phyloP scores from a whole-genome alignment of 495 filamentous ascomycete species.

The Paragyromitra xinjiangensis region DNA sequence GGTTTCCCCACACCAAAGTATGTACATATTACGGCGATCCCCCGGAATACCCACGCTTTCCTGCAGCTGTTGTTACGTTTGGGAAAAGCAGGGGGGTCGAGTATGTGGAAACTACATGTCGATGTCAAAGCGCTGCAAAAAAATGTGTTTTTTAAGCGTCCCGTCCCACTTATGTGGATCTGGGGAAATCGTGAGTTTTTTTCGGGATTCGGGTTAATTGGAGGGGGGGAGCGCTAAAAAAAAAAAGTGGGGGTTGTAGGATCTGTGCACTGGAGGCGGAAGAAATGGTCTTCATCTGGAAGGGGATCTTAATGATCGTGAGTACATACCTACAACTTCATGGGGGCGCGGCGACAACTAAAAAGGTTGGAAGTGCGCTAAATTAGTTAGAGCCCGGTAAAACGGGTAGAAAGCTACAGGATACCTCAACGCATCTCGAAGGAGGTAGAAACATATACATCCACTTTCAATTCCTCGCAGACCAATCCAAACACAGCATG shows the following conservation, averaged over 20 bases:
- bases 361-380: conserved; percentile 8
- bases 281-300: conserved; percentile 19
- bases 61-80: conserved; percentile 36
- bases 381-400: conserved; percentile 40
- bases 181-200: conserved; percentile 25
- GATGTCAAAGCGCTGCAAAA: conserved; percentile 23
- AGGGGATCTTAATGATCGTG: conserved; percentile 9
- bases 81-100: conserved; percentile 29
- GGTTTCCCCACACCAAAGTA: conserved; percentile 35
- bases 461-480: background rate
- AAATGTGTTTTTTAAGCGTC: background rate
- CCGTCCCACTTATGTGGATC: conserved; percentile 29
- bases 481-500: conserved; percentile 16
- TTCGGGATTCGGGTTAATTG: conserved; percentile 35
- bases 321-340: conserved; percentile 24
- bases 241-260: conserved; percentile 21
- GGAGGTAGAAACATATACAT: conserved; percentile 29
- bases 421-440: conserved; percentile 28
- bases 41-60: conserved; percentile 30
- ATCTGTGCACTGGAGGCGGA: conserved; percentile 2
- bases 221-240: background rate
- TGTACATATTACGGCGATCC: conserved; percentile 31
- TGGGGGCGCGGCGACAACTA: conserved; percentile 8
- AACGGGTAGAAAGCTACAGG: conserved; percentile 16
- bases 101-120: conserved; percentile 11